Percentiles rank a stretch among this genome's conserved stretches.
Conservation (phyloP, 1,139 yeast genomes). For the Citeromyces siamensis region DNA sequence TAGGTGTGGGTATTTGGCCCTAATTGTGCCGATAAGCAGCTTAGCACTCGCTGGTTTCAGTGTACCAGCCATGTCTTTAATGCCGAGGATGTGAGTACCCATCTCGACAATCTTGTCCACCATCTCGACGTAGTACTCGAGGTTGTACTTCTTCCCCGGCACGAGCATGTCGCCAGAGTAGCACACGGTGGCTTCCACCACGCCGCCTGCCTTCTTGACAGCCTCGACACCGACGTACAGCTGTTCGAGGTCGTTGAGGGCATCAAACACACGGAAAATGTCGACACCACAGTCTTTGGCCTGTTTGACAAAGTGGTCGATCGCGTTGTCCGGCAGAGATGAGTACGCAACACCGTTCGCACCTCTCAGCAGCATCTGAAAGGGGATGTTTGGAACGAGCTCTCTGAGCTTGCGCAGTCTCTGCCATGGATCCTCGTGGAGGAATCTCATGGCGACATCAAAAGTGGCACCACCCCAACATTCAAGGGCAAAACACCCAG, state of each 20-base stretch:
- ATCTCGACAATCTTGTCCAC: constrained; percentile 76
- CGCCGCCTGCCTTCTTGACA: constrained; percentile 97
- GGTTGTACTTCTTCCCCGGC: constrained; percentile 90
- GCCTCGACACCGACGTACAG: constrained; percentile 97
- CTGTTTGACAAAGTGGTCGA: constrained; percentile 89
- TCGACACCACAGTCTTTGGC: constrained; percentile 96
- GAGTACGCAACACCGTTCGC: constrained; percentile 99
- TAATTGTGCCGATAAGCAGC: constrained; percentile 62
- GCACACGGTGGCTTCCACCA: constrained; percentile 95
- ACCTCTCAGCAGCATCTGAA: constrained; percentile 98
- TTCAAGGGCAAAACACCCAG: constrained; percentile 90
- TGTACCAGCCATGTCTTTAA: constrained; percentile 99
- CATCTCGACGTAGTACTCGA: constrained; percentile 74
- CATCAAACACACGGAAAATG: constrained; percentile 95
- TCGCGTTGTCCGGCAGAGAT: constrained; percentile 95
- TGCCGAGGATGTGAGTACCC: constrained; percentile 97
- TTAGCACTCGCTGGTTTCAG: constrained; percentile 92
- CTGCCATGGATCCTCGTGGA: constrained; percentile 98
- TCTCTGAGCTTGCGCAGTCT: constrained; percentile 80
- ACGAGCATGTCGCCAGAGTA: constrained; percentile 98
- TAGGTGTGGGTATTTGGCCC: constrained; percentile 80
- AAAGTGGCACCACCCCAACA: constrained; percentile 99
- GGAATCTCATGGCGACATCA: constrained; percentile 96
- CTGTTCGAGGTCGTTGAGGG: constrained; percentile 92
- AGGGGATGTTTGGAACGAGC: constrained; percentile 94